phyloP scores from a whole-genome alignment of 2,329 filamentous ascomycete species.

The Talaromyces atroroseus region DNA sequence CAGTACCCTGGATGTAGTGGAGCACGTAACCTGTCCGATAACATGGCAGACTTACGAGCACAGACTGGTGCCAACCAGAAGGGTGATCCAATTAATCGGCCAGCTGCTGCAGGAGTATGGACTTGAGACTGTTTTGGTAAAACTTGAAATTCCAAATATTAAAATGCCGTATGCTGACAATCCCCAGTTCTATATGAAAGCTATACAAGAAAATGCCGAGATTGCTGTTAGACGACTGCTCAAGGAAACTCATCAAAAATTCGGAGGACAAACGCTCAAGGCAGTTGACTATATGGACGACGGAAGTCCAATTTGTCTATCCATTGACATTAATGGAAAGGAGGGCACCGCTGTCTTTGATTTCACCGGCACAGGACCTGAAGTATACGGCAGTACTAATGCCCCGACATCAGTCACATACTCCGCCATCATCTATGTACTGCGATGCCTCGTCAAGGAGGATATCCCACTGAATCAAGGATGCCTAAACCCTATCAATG shows the following conservation, averaged over 20 bases:
- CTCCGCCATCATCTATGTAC: slow-evolving; percentile 30
- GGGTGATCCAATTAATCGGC: slow-evolving; percentile 29
- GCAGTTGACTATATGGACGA: slow-evolving; percentile 40
- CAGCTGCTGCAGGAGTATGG: slow-evolving; percentile 28
- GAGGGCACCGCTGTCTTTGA: slow-evolving; percentile 32
- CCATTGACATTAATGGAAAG: slow-evolving; percentile 28
- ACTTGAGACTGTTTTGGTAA: slow-evolving; percentile 19
- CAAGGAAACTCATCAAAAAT: slow-evolving; percentile 17
- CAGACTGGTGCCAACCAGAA: slow-evolving; percentile 30
- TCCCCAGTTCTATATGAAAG: slow-evolving; percentile 32
- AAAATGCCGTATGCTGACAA: not conserved
- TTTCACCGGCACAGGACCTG: slow-evolving; percentile 36
- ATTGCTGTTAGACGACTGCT: slow-evolving; percentile 28
- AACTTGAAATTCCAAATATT: not conserved
- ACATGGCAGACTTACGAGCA: slow-evolving; percentile 39
- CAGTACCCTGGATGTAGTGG: slow-evolving; percentile 67
- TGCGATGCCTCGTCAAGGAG: slow-evolving; percentile 22
- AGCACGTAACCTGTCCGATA: slow-evolving; percentile 49
- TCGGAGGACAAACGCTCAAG: slow-evolving; percentile 17
- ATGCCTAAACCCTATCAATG: slow-evolving; percentile 22
- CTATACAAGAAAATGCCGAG: slow-evolving; percentile 32
- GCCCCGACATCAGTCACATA: slow-evolving; percentile 34
- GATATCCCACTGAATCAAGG: slow-evolving; percentile 32
- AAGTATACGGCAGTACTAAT: slow-evolving; percentile 32
- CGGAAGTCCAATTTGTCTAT: slow-evolving; percentile 31